Evolutionary conservation across 2,329 filamentous ascomycete species (phyloP).

Genomic region (Paramyrothecium roridum): DNA sequence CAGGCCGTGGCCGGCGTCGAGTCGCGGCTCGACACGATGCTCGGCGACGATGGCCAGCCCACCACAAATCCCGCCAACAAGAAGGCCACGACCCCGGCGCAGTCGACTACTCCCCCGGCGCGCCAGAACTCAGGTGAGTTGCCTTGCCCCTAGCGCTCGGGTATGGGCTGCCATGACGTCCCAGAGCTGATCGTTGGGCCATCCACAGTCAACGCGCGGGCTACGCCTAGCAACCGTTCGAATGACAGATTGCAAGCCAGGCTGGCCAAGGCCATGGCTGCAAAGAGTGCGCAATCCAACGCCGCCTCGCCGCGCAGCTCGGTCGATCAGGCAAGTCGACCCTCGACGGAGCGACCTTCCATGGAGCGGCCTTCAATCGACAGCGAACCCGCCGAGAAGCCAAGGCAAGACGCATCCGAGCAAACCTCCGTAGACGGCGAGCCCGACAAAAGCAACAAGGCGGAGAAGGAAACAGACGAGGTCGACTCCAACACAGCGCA

Average conservation of each 20-base stretch:
- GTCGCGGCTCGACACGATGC: slow-evolving; percentile 85
- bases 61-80: slow-evolving; percentile 20
- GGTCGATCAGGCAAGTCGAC: slow-evolving; percentile 26
- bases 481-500: background rate
- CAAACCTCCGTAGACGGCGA: background rate
- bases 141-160: background rate
- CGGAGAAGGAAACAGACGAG: background rate
- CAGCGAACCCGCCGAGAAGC: slow-evolving; percentile 1
- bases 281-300: slow-evolving; percentile 46
- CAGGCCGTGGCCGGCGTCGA: slow-evolving; percentile 93
- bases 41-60: slow-evolving; percentile 69
- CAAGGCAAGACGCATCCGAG: slow-evolving; percentile 2
- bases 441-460: background rate
- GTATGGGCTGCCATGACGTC: background rate
- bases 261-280: slow-evolving; percentile 81
- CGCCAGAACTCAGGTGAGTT: slow-evolving; percentile 4
- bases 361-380: slow-evolving; percentile 14
- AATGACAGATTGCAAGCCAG: slow-evolving; percentile 88
- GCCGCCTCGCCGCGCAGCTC: slow-evolving; percentile 33
- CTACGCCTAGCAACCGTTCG: slow-evolving; percentile 58
- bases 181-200: background rate
- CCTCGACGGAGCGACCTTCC: slow-evolving; percentile 24
- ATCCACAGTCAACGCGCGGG: slow-evolving; percentile 47
- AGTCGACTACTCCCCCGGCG: background rate
- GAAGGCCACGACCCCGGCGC: background rate